A percentile compares a stretch with the other conserved stretches of the same genome.
phyloP scores from a whole-genome alignment of 2,329 filamentous ascomycete species.

The Exophiala viscosa region DNA sequence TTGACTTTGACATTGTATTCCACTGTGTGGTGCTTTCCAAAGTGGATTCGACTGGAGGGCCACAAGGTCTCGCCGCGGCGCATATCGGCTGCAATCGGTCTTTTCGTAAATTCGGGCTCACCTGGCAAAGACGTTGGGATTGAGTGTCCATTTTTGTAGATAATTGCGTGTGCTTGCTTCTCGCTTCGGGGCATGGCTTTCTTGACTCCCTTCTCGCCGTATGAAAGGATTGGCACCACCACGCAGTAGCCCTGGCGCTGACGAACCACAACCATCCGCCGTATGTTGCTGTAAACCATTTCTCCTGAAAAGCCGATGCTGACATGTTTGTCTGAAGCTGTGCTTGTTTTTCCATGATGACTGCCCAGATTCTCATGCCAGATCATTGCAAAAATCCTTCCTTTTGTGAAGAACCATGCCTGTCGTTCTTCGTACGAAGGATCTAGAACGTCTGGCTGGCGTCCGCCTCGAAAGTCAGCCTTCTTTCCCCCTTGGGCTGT shows the following conservation, averaged over 20 bases:
- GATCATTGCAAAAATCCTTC: too few species aligned
- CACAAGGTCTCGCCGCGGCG: constrained; percentile 29
- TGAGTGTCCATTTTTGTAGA: not conserved
- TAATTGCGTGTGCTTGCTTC: constrained; percentile 10
- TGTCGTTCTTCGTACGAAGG: too few species aligned
- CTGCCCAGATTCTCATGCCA: not conserved
- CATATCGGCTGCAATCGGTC: constrained; percentile 36
- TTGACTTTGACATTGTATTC: constrained; percentile 44
- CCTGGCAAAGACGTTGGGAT: not conserved
- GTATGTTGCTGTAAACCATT: constrained; percentile 3
- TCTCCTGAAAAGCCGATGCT: not conserved
- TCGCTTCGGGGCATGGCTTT: constrained; percentile 1
- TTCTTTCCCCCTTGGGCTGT: too few species aligned
- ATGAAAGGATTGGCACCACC: constrained; percentile 9
- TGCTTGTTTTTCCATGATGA: not conserved
- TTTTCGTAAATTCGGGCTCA: constrained; percentile 29
- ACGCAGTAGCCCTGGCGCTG: constrained; percentile 10
- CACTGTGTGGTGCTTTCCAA: constrained; percentile 41
- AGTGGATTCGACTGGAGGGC: constrained; percentile 39
- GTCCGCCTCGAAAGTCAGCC: too few species aligned
- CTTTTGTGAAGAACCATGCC: too few species aligned
- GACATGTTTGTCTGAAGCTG: not conserved
- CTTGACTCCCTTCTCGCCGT: not conserved
- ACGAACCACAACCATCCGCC: constrained; percentile 4
- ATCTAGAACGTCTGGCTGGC: too few species aligned